phyloP scores from a whole-genome alignment of 768 basidiomycete species.

The Clathrus columnatus region DNA sequence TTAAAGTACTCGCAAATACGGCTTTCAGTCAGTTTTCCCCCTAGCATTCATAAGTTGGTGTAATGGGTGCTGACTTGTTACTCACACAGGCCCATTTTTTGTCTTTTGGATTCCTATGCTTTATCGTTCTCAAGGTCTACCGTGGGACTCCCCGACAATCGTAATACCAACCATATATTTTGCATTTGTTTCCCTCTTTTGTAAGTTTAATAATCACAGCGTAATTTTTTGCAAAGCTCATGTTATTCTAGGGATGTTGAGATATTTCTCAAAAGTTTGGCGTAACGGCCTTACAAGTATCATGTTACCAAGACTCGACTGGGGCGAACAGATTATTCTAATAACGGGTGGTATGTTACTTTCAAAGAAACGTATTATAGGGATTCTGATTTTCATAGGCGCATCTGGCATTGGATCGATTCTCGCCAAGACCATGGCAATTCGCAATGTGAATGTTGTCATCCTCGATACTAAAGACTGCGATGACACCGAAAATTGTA shows the following conservation, averaged over 20 bases:
- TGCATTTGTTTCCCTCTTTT: conserved; percentile 50
- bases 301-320: conserved; percentile 58
- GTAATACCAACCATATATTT: conserved; percentile 46
- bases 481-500: conserved; percentile 62
- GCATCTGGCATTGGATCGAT: conserved; percentile 85
- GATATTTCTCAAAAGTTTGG: conserved; percentile 64
- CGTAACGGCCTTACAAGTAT: conserved; percentile 65
- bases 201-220: conserved; percentile 37
- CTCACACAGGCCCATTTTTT: conserved; percentile 69
- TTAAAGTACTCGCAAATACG: conserved; percentile 74
- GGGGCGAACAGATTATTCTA: conserved; percentile 84
- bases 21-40: conserved; percentile 55
- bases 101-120: conserved; percentile 71
- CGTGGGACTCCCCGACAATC: conserved; percentile 42
- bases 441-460: conserved; percentile 72
- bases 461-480: conserved; percentile 81
- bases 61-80: background rate
- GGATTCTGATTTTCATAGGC: conserved; percentile 36
- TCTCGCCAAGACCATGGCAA: conserved; percentile 78
- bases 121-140: conserved; percentile 57
- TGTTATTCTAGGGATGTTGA: conserved; percentile 46
- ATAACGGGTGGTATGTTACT: conserved; percentile 72
- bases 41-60: conserved; percentile 6
- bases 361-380: background rate
- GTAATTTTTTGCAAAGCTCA: conserved; percentile 7